Evolutionary conservation across 2,329 filamentous ascomycete genomes (phyloP), one percentile per base, ranked within the genome.

Genomic region (Alternaria ethzedia): DNA sequence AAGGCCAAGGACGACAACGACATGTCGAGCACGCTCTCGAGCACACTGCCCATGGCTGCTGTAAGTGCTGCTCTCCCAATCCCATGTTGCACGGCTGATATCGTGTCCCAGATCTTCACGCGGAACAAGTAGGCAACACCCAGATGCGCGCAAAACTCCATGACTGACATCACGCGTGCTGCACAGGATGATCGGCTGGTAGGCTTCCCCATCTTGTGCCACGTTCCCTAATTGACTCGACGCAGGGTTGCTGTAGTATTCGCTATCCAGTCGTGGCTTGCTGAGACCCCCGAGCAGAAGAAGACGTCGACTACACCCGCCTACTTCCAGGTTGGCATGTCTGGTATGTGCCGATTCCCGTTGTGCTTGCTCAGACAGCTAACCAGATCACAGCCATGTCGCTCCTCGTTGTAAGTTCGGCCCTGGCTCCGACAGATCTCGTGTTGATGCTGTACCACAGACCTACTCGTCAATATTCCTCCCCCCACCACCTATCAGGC

Each of bases 21-120:
- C 76, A 87, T 97, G 80, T 85, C 88, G 57, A 90, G 91, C 73
- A 88, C 87, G 52, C 85, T 90, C 82, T 84, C 86, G 57, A 95
- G 90, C 76, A 96, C 94, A 36, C 85, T 98, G 77, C 95, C 95
- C 63, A 97, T 97, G 95, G 94, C 93, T 62, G 94, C 94, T 68
- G 88, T 90, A 83, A 80, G 85, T 84, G 58, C 63, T 47, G 52
- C 64, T 54, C 49, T 50, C 64, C 23, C 51, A 11, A 55, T 54
- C 47, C 64, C 55, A 64, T 56, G 64, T 70, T 63, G 65, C 73
- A 70, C 67, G 54, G 72, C 74, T 79, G 65, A 77, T 69, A 71
- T 70, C 54, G 44, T 67, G 45, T 56, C 60, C 64, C 68, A 89
- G 87, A 96, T 97, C 86, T 96, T 97, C 79, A 96, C 91, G 73